Percentiles rank a stretch among this genome's conserved stretches.
Conservation (phyloP, 495 filamentous ascomycete genomes). For the Hyaloscypha variabilis region DNA sequence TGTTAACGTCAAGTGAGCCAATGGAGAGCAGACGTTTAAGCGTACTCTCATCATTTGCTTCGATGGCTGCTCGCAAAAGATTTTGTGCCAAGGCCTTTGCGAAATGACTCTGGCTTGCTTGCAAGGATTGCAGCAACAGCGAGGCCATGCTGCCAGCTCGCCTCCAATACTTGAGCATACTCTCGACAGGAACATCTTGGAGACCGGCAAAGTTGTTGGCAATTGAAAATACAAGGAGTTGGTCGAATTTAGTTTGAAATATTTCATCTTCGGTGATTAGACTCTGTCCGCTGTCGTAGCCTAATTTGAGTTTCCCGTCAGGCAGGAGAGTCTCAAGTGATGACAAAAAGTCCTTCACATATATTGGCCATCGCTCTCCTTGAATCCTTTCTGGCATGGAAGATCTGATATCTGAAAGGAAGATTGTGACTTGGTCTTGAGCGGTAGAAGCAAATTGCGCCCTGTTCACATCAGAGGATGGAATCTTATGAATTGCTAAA, state of each 20-base stretch:
- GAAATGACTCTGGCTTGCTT: neutral
- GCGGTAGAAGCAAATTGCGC: no score
- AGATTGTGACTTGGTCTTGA: no score
- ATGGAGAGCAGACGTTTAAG: neutral
- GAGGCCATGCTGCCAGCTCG: constrained; percentile 4
- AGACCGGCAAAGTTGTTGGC: constrained; percentile 25
- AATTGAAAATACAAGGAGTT: constrained; percentile 17
- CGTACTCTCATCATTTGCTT: neutral
- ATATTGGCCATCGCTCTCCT: neutral
- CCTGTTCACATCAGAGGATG: no score
- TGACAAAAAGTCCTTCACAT: neutral
- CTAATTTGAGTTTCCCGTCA: no score
- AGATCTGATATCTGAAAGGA: no score
- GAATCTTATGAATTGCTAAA: no score
- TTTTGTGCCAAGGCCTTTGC: constrained; percentile 1
- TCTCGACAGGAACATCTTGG: neutral
- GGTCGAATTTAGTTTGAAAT: constrained; percentile 10
- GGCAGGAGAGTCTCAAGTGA: neutral
- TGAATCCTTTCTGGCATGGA: no score
- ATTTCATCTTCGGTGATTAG: neutral
- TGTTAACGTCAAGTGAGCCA: neutral
- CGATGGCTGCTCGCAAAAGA: constrained; percentile 3
- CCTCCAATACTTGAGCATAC: constrained; percentile 15
- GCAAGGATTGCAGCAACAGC: constrained; percentile 8
- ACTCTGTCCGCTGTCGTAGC: no score